Base-by-base conservation (phyloP, 768 basidiomycete species). In the Mycena latifolia region DNA sequence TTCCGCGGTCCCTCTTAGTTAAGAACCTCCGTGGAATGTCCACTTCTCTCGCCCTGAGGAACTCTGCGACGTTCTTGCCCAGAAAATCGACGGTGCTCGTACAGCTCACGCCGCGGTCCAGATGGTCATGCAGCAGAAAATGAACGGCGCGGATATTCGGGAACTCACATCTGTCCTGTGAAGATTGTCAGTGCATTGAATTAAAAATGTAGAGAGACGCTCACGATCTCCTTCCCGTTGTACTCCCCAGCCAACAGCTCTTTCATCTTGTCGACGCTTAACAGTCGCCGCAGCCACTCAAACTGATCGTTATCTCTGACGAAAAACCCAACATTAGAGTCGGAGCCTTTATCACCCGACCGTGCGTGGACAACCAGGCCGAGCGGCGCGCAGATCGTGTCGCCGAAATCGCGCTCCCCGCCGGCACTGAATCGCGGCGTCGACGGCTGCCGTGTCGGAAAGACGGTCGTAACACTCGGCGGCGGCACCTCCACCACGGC, bases 21-120 rank as follows among this genome's bases (percentile, higher is more conserved):
- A 69, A 47, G 29, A 69, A 69, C 37, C 25, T 52, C 22, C 43
- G 50, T 1, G 69, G 69, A 24, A 69, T 35, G 28, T 69, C 69
- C 27, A 69, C 69, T 46, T 69, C 64, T 20, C 60, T 31, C 31
- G 69, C 69, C 24, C 69, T 14, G 2, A 69, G 54, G 43, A 66
- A 69, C 58, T 69, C 69, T 15, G 69, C 69, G 20, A 69, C 69
- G 54, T 69, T 69, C 45, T 69, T 69, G 5, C 69, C 69, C 54
- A 69, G 55, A 45, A 69, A 69, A 52, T 69, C 69, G 22, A 69
- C 69, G 15, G 65, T 66, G 39, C 35, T 66, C 47, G 69, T 66
- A 37, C 69, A 69, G 54, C 65, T 65, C 48, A 69, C 69, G 24
- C 69, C 69, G 10, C 69, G 64, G 41, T 69, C 69, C 31, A 69